Evolutionary conservation across 2,329 filamentous ascomycete species (phyloP), one percentile per base, ranked within the genome.

Genomic region (Clarireedia sp.): DNA sequence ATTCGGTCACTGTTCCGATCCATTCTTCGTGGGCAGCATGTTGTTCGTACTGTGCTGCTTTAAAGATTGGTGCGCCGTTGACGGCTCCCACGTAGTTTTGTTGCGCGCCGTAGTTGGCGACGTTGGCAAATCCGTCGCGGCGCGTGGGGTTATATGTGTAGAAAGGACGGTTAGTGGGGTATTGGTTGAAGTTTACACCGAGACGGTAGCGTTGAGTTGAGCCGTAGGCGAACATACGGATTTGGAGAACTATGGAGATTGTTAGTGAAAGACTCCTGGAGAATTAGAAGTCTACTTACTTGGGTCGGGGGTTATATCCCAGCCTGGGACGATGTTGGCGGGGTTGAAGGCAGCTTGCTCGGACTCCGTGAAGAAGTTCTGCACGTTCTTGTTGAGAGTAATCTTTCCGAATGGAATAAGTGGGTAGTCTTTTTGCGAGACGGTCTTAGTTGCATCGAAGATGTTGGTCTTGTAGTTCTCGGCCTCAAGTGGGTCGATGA

Each of bases 271-370:
- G 29, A 12, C 12, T 10, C 1, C 12, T 3, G 29, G 29, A 12
- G 3, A 45, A 3, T 12, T 16, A 26, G 12, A 45, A 45, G 3
- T n/a, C 12, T 14, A 51, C 54, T 23, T 33, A 52, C 54, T 54
- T 36, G 84, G 83, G 62, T 88, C 84, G 59, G 82, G 81, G 2
- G 82, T 85, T 3, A 83, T 78, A 68, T 86, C 83, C 50, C 84
- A 80, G 41, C 83, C 83, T 2, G 83, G 83, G 2, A 80, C 75
- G 69, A 86, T 70, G 65, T 86, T 81, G 1, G 81, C 75, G 29
- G 83, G 83, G 62, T 78, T 81, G 76, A 86, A 87, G 1, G 82
- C 80, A 16, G 79, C 75, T 66, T 87, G 84, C 72, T 88, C 85
- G 50, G 87, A 83, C 63, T 86, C 80, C 53, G 78, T 76, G 58